A percentile compares a stretch with the other conserved stretches of the same genome.
Conservation (phyloP, 2,329 filamentous ascomycete genomes). For the Pseudocercospora fijiensis region DNA sequence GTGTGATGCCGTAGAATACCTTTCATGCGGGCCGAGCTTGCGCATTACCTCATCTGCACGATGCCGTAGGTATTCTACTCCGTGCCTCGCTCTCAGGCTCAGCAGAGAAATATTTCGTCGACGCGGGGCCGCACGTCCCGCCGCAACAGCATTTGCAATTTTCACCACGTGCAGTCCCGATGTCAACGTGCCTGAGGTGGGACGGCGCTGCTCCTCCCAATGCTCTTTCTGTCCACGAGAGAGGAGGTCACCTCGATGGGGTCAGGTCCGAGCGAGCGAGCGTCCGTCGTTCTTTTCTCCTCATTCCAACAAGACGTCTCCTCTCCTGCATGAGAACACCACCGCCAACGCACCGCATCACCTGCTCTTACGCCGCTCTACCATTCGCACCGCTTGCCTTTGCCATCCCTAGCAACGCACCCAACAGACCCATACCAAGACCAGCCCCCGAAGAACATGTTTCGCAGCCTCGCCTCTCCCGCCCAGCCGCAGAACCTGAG, state of each 20-base stretch:
- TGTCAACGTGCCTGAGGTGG: no score
- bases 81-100: no score
- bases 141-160: no score
- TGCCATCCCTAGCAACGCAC: slow-evolving; percentile 22
- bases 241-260: not conserved
- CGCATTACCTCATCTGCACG: not conserved
- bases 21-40: not conserved
- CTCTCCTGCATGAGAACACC: slow-evolving; percentile 5
- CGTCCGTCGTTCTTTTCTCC: not conserved
- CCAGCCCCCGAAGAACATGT: slow-evolving; percentile 22
- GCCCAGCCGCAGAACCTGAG: slow-evolving; percentile 20
- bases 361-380: slow-evolving; percentile 10
- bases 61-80: no score
- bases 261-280: not conserved
- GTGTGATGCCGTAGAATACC: not conserved
- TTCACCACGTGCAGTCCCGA: not conserved
- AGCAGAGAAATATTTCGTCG: no score
- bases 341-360: slow-evolving; percentile 5
- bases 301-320: not conserved
- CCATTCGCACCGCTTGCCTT: slow-evolving; percentile 14
- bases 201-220: not conserved
- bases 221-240: not conserved
- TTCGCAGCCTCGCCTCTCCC: slow-evolving; percentile 23
- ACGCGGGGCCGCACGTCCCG: no score
- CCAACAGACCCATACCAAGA: slow-evolving; percentile 13